Base-by-base conservation (phyloP, 176 grass and related monocot genomes). In the Eragrostis nindensis region DNA sequence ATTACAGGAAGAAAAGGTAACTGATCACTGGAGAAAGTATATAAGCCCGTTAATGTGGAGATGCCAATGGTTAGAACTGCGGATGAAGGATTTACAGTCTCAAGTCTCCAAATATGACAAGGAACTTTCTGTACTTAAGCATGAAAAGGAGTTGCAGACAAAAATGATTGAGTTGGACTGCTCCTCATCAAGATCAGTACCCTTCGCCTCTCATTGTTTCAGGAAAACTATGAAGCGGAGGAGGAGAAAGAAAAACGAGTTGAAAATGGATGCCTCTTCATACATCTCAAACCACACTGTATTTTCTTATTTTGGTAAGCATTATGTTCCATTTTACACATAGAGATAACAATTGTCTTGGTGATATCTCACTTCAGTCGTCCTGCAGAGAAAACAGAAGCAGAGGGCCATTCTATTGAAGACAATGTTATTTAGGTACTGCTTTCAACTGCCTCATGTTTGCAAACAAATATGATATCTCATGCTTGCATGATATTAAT, bases 91-190 rank as follows among this genome's bases (percentile, higher is more conserved):
- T 87, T 75, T 94, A 50, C 86, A 89, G 38, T 84, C 74, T 54
- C 95, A 95, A 89, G 73, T 91, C 53, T 85, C 81, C 69, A 95
- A 72, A 83, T 98, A 98, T 82, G 90, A 98, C 56, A 98, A 84
- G 75, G 86, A 91, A 63, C 90, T 93, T 87, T 79, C 87, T 57
- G 56, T 84, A 69, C 83, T 93, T 60, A 91, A 93, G 77, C 90
- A 89, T 87, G 90, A 94, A 77, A 98, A 98, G 61, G 95, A 92
- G 61, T 68, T 98, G 27, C 92, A 93, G 49, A 81, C 90, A 76
- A 98, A 90, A 92, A 98, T 95, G 82, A 92, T 94, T 25, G 95
- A 95, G 70, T 83, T 95, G 75, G 95, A 93, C 76, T 88, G 85
- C 76, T 98, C 95, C 68, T 85, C 90, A 18, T 98, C 95, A 0